Evolutionary conservation across 352 stramenopile genomes (phyloP).

Genomic region (Phytophthora europaea): DNA sequence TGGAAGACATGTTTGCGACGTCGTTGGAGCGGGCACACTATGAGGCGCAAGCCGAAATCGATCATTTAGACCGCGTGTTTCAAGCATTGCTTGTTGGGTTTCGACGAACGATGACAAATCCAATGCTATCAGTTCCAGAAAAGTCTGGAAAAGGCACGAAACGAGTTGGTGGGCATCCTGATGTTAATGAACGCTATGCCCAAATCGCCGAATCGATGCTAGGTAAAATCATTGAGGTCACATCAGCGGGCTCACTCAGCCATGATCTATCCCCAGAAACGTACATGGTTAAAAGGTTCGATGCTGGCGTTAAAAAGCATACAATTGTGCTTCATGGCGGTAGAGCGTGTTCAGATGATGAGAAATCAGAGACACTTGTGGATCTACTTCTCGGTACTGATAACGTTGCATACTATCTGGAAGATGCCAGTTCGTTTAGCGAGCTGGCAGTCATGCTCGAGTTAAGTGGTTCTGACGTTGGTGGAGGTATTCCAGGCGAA

Average conservation of each 20-base stretch:
- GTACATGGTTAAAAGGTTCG: conserved; percentile 35
- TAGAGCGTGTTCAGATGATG: conserved; percentile 4
- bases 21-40: conserved; percentile 36
- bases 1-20: conserved; percentile 18
- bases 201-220: conserved; percentile 44
- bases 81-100: conserved; percentile 45
- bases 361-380: conserved; percentile 9
- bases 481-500: conserved; percentile 33
- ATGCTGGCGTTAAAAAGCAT: conserved; percentile 31
- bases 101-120: conserved; percentile 6
- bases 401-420: conserved; percentile 35
- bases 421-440: conserved; percentile 34
- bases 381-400: conserved; percentile 39
- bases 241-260: conserved; percentile 17
- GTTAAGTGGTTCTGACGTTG: conserved; percentile 34
- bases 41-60: conserved; percentile 39
- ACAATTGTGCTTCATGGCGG: conserved; percentile 4
- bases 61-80: conserved; percentile 41
- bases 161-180: conserved; percentile 9
- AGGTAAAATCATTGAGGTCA: conserved; percentile 41
- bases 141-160: conserved; percentile 21
- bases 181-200: conserved; percentile 20
- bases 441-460: conserved; percentile 47
- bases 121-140: neutral
- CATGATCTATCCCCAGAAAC: conserved; percentile 18